Base-by-base conservation (phyloP, 495 filamentous ascomycete genomes). In the Neurospora discreta region DNA sequence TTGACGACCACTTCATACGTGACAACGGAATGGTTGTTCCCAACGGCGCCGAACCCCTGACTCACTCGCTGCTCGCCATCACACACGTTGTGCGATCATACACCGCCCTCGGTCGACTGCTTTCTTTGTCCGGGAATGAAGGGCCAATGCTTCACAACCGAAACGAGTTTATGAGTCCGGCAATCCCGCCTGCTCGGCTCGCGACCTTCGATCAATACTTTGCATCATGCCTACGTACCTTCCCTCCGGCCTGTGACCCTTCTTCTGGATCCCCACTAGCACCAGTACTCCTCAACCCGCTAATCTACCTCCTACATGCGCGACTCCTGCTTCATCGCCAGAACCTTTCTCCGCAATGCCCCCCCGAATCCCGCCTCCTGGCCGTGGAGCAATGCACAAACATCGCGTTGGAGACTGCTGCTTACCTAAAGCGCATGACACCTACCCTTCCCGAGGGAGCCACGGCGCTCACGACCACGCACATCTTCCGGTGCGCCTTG, bases 401-500 rank as follows among this genome's bases (percentile, higher is more conserved):
- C 18, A 92, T 89, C 3, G 88, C 92, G 3, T 83, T 90, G 74
- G 94, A 98, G 73, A 97, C 94, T 0, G 90, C 90, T 3, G 84
- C 86, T 43, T 85, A 95, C 10, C 86, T 98, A 39, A 84, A 87
- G 18, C 89, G 95, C 15, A 88, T 86, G 20, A 88, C 78, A 15
- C 71, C 79, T 4, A 75, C 77, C 36, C 79, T 86, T 2, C 78
- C 80, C 68, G 79, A 84, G 68, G 79, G 81, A 13, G 83, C 84
- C 16, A 84, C 84, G 1, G 76, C 81, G 8, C 79, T 86, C 10
- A 85, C 95, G 11, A 91, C 93, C 73, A 90, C 90, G 4, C 96
- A 99, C 77, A 84, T 97, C 70, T 98, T 95, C 90, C 92, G 96
- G 39, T 97, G 92, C 76, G 87, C 90, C 9, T 84, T 99, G 2